Evolutionary conservation across 2,329 filamentous ascomycete genomes (phyloP).

Genomic region (Aureobasidium sp.): DNA sequence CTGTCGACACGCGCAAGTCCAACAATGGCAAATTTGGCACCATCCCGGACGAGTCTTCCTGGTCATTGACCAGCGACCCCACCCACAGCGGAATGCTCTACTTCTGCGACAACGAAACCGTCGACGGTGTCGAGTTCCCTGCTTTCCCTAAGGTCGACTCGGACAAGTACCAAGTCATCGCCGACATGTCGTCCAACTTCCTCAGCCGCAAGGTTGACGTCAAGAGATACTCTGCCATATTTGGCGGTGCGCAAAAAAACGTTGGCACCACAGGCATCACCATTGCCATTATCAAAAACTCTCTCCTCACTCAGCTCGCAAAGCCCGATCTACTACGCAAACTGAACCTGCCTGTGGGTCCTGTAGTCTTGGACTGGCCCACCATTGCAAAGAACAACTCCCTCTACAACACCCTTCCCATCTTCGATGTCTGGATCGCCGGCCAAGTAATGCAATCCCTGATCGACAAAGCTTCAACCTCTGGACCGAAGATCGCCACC

Average conservation of each 20-base stretch:
- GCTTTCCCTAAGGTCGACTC: conserved; percentile 57
- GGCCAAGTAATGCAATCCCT: conserved; percentile 80
- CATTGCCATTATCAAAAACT: conserved; percentile 75
- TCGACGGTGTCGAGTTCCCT: conserved; percentile 87
- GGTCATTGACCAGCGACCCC: conserved; percentile 59
- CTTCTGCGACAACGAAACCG: conserved; percentile 89
- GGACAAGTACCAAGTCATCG: conserved; percentile 62
- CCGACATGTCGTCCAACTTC: conserved; percentile 93
- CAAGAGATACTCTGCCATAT: conserved; percentile 71
- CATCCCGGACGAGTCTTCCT: conserved; percentile 68
- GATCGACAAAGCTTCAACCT: conserved; percentile 39
- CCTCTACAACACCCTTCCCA: conserved; percentile 90
- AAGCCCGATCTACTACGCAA: conserved; percentile 60
- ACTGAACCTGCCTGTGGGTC: conserved; percentile 67
- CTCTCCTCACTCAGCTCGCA: conserved; percentile 60
- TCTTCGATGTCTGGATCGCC: conserved; percentile 87
- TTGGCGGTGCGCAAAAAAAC: conserved; percentile 92
- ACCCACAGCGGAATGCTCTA: conserved; percentile 64
- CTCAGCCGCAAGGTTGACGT: conserved; percentile 71
- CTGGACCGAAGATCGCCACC: conserved; percentile 59
- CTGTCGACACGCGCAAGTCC: conserved; percentile 50
- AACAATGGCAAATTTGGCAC: conserved; percentile 77
- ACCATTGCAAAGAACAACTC: conserved; percentile 87
- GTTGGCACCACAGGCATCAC: conserved; percentile 79
- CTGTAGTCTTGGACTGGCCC: conserved; percentile 73